phyloP scores from a whole-genome alignment of 1,284 basidiomycete species.

The Schizopora paradoxa region DNA sequence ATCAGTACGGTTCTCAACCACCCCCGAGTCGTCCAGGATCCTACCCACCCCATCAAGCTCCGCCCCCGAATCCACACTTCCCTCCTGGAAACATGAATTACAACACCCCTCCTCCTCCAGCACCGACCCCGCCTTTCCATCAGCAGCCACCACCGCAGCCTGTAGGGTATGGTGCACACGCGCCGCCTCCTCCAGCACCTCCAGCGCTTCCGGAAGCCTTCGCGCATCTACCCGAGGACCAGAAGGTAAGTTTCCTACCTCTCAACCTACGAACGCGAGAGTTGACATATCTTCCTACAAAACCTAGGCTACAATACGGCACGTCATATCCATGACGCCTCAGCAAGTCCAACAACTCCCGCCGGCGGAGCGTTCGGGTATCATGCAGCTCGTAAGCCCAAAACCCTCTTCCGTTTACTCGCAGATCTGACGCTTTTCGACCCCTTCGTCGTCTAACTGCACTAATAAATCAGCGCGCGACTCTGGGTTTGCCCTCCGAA shows the following conservation, averaged over 20 bases:
- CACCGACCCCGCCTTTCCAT: too few relatives aligned
- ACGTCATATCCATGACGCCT: constrained; percentile 16
- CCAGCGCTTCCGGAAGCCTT: constrained; percentile 6
- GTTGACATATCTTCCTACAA: background rate
- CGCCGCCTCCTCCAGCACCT: background rate
- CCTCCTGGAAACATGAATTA: too few relatives aligned
- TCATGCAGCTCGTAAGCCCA: constrained; percentile 14
- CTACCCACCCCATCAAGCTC: background rate
- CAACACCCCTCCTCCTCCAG: too few relatives aligned
- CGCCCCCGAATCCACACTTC: too few relatives aligned
- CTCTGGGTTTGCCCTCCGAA: constrained; percentile 13
- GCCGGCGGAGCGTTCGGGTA: constrained; percentile 15
- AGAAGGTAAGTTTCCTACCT: constrained; percentile 5
- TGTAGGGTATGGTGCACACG: too few relatives aligned
- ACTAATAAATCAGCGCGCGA: constrained; percentile 8
- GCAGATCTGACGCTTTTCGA: background rate
- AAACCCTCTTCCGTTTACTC: background rate
- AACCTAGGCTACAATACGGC: constrained; percentile 17
- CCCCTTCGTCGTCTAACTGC: background rate
- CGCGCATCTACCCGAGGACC: constrained; percentile 14
- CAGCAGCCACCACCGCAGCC: background rate
- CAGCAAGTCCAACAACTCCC: constrained; percentile 14
- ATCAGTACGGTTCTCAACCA: background rate
- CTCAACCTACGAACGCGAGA: background rate
- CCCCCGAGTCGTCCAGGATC: background rate